These are phyloP conservation scores for Dorcoceras hygrometricum DNA, from an alignment of 257 asterid species.

Conservation along the genomic window DNA sequence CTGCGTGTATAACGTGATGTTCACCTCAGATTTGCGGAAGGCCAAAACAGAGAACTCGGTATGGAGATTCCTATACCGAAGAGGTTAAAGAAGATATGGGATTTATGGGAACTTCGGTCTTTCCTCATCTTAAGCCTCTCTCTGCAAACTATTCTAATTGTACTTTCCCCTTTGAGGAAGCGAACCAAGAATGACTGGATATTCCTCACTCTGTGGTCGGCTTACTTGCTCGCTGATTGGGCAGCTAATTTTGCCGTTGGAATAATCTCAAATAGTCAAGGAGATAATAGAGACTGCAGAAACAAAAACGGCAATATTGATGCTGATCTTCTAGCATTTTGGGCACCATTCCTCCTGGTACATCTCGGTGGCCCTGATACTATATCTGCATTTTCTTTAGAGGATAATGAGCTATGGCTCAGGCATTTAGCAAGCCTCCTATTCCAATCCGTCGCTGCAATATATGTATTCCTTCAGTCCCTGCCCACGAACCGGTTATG, in stretches of 20 bases:
- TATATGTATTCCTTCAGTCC: slow-evolving; percentile 37
- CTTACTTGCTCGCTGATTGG: slow-evolving; percentile 58
- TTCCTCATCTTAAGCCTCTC: slow-evolving; percentile 40
- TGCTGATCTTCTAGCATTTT: slow-evolving; percentile 37
- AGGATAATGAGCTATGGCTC: slow-evolving; percentile 53
- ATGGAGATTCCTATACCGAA: slow-evolving; percentile 8
- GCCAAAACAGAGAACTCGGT: neutral
- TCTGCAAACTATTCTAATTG: slow-evolving; percentile 37
- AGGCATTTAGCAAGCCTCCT: slow-evolving; percentile 41
- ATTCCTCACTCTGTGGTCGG: slow-evolving; percentile 38
- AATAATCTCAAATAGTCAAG: slow-evolving; percentile 43
- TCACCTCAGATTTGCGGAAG: neutral
- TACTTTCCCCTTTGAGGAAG: slow-evolving; percentile 38
- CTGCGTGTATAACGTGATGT: no score
- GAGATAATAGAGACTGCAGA: neutral
- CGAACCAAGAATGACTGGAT: slow-evolving; percentile 24
- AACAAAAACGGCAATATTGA: neutral
- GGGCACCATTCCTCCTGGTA: slow-evolving; percentile 53
- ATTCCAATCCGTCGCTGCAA: slow-evolving; percentile 32
- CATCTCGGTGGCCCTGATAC: slow-evolving; percentile 62
- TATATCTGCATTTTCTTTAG: slow-evolving; percentile 49
- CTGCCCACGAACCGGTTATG: slow-evolving; percentile 32
- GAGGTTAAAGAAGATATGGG: slow-evolving; percentile 33
- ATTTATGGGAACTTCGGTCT: slow-evolving; percentile 38
- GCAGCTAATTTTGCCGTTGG: slow-evolving; percentile 45